Evolutionary conservation across 2,329 filamentous ascomycete genomes (phyloP), one percentile per base, ranked within the genome.

Genomic region (Sclerotinia subarctica): DNA sequence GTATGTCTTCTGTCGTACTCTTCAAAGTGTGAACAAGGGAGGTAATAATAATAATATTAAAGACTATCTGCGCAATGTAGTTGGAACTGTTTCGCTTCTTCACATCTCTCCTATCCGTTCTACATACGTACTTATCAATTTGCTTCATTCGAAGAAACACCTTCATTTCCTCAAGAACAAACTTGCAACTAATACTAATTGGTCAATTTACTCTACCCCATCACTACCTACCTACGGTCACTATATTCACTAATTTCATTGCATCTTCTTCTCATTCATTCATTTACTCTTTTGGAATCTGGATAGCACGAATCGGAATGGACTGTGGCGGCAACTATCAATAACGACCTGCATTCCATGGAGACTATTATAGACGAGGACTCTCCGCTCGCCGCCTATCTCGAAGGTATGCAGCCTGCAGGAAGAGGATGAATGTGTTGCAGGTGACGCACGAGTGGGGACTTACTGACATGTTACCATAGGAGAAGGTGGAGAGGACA

Each of bases 321-420:
- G 73, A 72, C 60, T 32, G 44, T 67, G n/a, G 59, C 42, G 64
- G 51, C 38, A 44, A 67, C 54, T 11, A 59, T 59, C 67, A 44
- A 67, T 71, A 71, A 70, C 73, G 54, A 69, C 66, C 58, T 64
- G 67, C 69, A 69, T 73, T 72, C 71, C 72, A 95, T 97, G 94
- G 94, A 97, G 85, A 88, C 91, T 76, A 85, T 97, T 75, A 88
- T 97, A 74, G 91, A 91, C 81, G 88, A 95, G 81, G 89, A 93
- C 81, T 91, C 92, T 78, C 94, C 94, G 75, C 85, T 97, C 80
- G 93, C 93, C 78, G 88, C 91, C 76, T 95, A 95, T 81, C 88
- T 97, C 74, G 90, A 94, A 87, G 93, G 94, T 95, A 80, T 76
- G 83, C 80, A 42, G 94, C 95, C 80, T 76, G 83, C 80, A 42